Percentiles rank a stretch among this genome's conserved stretches.
phyloP scores from a whole-genome alignment of 805 yeast genomes.

The Yamadazyma sp. region DNA sequence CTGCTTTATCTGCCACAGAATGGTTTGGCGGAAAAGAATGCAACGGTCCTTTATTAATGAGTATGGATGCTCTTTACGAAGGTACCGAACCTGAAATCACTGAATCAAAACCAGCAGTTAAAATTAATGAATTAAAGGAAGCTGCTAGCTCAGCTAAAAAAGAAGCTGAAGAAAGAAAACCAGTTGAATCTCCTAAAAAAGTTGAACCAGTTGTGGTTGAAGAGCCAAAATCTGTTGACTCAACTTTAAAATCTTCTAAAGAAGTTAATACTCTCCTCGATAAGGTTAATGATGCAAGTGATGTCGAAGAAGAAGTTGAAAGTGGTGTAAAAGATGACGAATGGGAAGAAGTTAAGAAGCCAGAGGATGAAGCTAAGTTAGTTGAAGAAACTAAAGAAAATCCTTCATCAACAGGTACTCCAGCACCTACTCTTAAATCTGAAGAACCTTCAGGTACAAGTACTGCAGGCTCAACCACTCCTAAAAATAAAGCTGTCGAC shows the following conservation, averaged over 20 bases:
- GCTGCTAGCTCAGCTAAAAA: conserved; percentile 18
- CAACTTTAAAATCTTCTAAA: conserved; percentile 32
- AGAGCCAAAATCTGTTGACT: conserved; percentile 29
- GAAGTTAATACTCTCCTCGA: conserved; percentile 33
- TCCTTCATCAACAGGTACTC: conserved; percentile 9
- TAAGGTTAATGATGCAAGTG: conserved; percentile 38
- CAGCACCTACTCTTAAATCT: conserved; percentile 12
- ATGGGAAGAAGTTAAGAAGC: conserved; percentile 39
- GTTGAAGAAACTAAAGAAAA: conserved; percentile 10
- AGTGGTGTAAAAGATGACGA: conserved; percentile 33
- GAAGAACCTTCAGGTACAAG: conserved; percentile 3
- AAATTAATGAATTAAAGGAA: conserved; percentile 22
- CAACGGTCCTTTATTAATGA: conserved; percentile 77
- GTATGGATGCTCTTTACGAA: conserved; percentile 76
- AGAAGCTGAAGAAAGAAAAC: conserved; percentile 15
- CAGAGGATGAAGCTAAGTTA: conserved; percentile 15
- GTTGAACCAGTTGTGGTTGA: conserved; percentile 10
- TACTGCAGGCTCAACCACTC: conserved; percentile 5
- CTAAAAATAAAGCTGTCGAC: conserved; percentile 12
- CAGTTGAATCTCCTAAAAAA: conserved; percentile 11
- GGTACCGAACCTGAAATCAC: conserved; percentile 56
- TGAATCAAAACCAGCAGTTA: conserved; percentile 35
- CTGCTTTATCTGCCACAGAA: conserved; percentile 77
- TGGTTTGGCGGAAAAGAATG: conserved; percentile 77
- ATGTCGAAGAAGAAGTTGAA: conserved; percentile 30